Conservation (phyloP, 2,329 filamentous ascomycete genomes). For the Aspergillus quadricinctus region DNA sequence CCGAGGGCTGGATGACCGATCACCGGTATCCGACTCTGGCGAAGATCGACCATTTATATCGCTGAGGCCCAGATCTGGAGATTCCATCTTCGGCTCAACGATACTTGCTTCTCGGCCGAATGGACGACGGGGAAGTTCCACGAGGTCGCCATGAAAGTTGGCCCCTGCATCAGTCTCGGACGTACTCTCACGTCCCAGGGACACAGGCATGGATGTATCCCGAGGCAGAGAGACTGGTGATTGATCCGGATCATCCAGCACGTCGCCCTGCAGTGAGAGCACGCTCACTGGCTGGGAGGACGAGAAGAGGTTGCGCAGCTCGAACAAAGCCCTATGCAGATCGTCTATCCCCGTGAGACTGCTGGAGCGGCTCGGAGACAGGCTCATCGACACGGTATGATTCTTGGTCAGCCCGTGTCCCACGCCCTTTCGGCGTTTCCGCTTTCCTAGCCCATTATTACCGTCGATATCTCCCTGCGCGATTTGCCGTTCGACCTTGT, state of each 20-base stretch:
- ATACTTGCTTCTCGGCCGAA: not conserved
- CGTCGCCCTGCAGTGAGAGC: constrained; percentile 31
- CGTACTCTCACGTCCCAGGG: not conserved
- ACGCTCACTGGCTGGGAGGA: constrained; percentile 31
- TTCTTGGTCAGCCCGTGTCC: constrained; percentile 8
- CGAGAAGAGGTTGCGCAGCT: constrained; percentile 34
- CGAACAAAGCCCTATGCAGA: constrained; percentile 30
- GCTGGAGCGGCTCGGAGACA: constrained; percentile 39
- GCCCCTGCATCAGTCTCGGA: not conserved
- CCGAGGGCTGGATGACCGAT: not conserved
- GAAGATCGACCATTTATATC: not conserved
- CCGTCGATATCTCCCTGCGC: constrained; percentile 60
- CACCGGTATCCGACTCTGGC: not conserved
- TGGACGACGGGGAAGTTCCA: not conserved
- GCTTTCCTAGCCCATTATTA: constrained; percentile 48
- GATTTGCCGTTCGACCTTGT: constrained; percentile 88
- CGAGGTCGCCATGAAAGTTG: not conserved
- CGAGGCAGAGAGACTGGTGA: constrained; percentile 28
- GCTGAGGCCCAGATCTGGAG: not conserved
- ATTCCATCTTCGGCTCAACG: not conserved
- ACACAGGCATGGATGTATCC: constrained; percentile 15
- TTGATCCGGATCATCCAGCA: constrained; percentile 35
- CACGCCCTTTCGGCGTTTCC: constrained; percentile 53
- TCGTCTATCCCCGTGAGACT: constrained; percentile 67
- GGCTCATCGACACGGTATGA: not conserved